These are phyloP conservation scores for Hypoxylon sp. DNA, from an alignment of 2,329 filamentous ascomycete genomes.

Conservation along the genomic window DNA sequence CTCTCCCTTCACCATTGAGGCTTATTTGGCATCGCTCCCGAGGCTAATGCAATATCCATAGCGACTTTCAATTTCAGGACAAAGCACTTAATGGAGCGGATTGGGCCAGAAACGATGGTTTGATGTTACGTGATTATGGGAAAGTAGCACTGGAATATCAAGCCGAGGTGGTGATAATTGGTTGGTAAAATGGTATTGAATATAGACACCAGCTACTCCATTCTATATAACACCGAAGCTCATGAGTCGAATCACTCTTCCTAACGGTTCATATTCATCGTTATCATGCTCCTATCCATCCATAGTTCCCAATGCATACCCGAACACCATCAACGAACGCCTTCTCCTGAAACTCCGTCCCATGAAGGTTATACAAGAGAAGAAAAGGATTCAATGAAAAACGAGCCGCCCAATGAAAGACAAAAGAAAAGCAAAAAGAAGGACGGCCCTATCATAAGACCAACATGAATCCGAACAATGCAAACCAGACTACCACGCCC, in stretches of 20 bases:
- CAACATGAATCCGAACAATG: constrained; percentile 44
- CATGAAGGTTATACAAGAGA: constrained; percentile 7
- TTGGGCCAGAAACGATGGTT: too few relatives aligned
- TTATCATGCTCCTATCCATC: constrained; percentile 4
- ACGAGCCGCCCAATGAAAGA: background rate
- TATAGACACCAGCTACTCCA: constrained; percentile 3
- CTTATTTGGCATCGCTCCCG: too few relatives aligned
- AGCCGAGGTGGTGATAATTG: background rate
- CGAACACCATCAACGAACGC: background rate
- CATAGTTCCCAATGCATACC: background rate
- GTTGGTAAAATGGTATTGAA: background rate
- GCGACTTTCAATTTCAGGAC: too few relatives aligned
- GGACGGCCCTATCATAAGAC: constrained; percentile 32
- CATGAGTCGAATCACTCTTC: background rate
- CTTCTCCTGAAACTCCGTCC: constrained; percentile 1
- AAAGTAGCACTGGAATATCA: background rate
- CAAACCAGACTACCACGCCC: constrained; percentile 46
- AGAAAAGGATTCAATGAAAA: background rate
- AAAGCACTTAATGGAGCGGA: too few relatives aligned
- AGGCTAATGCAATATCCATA: too few relatives aligned
- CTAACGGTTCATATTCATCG: constrained; percentile 1
- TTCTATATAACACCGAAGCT: background rate
- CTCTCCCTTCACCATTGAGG: too few relatives aligned
- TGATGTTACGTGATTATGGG: background rate
- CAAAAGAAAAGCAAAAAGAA: background rate